Evolutionary conservation across 2,329 filamentous ascomycete species (phyloP).

Genomic region (Rugonectria rugulosa): DNA sequence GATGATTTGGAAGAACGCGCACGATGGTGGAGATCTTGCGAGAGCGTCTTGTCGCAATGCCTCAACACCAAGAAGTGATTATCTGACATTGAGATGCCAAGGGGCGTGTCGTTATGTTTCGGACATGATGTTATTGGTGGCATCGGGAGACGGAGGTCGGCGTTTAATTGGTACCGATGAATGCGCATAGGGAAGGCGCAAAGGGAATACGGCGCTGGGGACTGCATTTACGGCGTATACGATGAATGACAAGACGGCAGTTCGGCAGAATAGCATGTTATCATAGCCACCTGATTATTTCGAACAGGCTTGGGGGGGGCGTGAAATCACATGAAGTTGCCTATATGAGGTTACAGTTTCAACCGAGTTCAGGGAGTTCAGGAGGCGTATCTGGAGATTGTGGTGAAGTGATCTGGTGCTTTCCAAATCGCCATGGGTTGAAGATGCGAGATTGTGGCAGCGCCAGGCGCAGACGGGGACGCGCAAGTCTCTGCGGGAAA

Average conservation of each 20-base stretch:
- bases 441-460: neutral
- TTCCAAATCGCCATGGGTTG: neutral
- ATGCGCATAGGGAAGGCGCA: neutral
- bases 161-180: constrained; percentile 21
- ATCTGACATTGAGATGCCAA: neutral
- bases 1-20: constrained; percentile 80
- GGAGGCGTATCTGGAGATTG: constrained; percentile 6
- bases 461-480: constrained; percentile 1
- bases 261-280: constrained; percentile 4
- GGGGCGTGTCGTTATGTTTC: neutral
- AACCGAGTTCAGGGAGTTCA: neutral
- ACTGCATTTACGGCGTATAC: constrained; percentile 1
- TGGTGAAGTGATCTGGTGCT: neutral
- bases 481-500: constrained; percentile 10
- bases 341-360: neutral
- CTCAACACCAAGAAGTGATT: constrained; percentile 61
- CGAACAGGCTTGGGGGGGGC: neutral
- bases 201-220: constrained; percentile 26
- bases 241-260: constrained; percentile 6
- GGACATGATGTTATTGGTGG: neutral
- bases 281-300: constrained; percentile 2
- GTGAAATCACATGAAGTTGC: neutral
- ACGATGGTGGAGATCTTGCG: constrained; percentile 77
- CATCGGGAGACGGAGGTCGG: constrained; percentile 10
- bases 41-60: constrained; percentile 68